phyloP scores from a whole-genome alignment of 306 rosid species.

The Sindora glabra region DNA sequence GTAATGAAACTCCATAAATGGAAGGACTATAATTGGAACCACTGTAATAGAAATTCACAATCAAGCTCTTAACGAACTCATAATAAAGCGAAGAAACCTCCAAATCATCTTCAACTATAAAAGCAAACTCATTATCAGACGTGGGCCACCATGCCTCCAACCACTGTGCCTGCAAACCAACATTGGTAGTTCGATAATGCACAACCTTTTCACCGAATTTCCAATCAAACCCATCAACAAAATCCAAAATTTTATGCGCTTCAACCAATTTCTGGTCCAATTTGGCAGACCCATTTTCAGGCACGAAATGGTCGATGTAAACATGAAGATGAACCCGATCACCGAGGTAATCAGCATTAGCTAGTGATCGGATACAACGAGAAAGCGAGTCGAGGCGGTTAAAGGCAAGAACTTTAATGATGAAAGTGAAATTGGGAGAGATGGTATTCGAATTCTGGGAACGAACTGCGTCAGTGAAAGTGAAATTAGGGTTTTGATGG shows the following conservation, averaged over 20 bases:
- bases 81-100: constrained; percentile 83
- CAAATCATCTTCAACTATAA: constrained; percentile 86
- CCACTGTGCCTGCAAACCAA: constrained; percentile 96
- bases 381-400: constrained; percentile 68
- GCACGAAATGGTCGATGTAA: constrained; percentile 56
- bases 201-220: constrained; percentile 67
- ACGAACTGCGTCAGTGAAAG: constrained; percentile 8
- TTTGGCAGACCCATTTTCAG: constrained; percentile 10
- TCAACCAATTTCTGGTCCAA: constrained; percentile 35
- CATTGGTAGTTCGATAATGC: constrained; percentile 71
- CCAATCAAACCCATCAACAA: constrained; percentile 65
- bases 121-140: constrained; percentile 69
- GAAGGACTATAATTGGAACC: constrained; percentile 70
- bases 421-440: constrained; percentile 38
- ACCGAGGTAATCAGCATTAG: constrained; percentile 72
- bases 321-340: constrained; percentile 72
- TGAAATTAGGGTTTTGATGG: constrained; percentile 32
- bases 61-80: constrained; percentile 56
- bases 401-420: constrained; percentile 70
- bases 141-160: constrained; percentile 97
- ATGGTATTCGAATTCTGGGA: constrained; percentile 3
- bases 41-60: constrained; percentile 66
- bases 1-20: constrained; percentile 74
- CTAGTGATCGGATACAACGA: constrained; percentile 82
- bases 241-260: constrained; percentile 57